Evolutionary conservation across 2,329 filamentous ascomycete species (phyloP), one percentile per base, ranked within the genome.

Genomic region (Teratosphaeria zuluensis): DNA sequence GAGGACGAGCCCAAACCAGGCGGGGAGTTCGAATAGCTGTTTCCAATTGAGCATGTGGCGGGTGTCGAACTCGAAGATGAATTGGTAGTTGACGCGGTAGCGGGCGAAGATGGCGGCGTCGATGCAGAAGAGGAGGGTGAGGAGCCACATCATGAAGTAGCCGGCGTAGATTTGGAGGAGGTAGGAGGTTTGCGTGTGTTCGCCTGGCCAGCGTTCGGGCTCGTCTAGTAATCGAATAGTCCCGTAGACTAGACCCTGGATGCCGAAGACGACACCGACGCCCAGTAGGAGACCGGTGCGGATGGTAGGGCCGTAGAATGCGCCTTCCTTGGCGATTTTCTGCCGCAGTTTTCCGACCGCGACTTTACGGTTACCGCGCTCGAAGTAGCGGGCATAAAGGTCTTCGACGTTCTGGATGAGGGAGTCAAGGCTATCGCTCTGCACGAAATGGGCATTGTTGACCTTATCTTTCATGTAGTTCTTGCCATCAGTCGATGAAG

Each of bases 361-460:
- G 38, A 96, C 81, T 74, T 99, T 99, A 72, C 88, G 90, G 71
- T 96, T 96, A 3, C 92, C 92, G 53, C 86, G 84, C 75, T 96
- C 92, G 68, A 99, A 97, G 73, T 97, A 97, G 57, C 91, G 83
- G 0, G 92, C 88, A 69, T 97, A 99, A 0, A 99, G 79, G 73
- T 96, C 92, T 72, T 99, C 94, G 0, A 92, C 87, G 0, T 84
- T 82, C 56, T 84, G 82, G 59, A 99, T 87, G 63, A 96, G 84
- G 8, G 82, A 82, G 64, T 97, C 92, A 0, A 95, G 77, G 2
- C 89, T 80, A 59, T 95, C 88, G 70, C 91, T 96, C 70, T 89
- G 87, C 48, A 96, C 92, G 68, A 99, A 99, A 81, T 89, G 90
- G 1, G 92, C 83, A 63, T 87, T 86, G 76, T 90, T 92, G 66